These are phyloP conservation scores for Asterella californica DNA, from an alignment of 225 moss, liverwort and hornwort genomes.

Conservation along the genomic window DNA sequence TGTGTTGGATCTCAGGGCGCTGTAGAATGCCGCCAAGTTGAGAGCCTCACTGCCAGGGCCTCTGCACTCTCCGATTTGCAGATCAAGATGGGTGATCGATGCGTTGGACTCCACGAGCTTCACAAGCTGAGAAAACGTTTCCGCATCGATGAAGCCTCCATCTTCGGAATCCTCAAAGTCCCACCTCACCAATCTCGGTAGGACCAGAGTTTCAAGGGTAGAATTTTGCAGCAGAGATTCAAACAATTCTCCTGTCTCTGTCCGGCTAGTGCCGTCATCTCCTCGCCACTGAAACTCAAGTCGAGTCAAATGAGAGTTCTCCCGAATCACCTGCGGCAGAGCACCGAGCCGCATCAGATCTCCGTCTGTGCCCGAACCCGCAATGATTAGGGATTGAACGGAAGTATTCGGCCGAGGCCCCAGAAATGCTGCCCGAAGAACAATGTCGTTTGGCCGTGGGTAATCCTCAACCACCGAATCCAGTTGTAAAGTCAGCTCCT, in stretches of 20 bases:
- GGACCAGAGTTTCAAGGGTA: neutral
- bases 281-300: slow-evolving; percentile 8
- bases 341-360: slow-evolving; percentile 4
- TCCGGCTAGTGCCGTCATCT: slow-evolving; percentile 3
- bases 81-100: neutral
- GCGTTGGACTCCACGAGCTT: neutral
- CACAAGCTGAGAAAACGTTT: slow-evolving; percentile 4
- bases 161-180: slow-evolving; percentile 8
- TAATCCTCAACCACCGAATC: neutral
- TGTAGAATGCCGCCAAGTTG: slow-evolving; percentile 6
- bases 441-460: neutral
- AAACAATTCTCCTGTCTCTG: neutral
- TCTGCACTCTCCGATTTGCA: slow-evolving; percentile 9
- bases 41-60: slow-evolving; percentile 1
- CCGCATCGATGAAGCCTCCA: slow-evolving; percentile 14
- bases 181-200: slow-evolving; percentile 12
- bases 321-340: neutral
- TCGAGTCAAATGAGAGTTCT: neutral
- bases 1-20: slow-evolving; percentile 3
- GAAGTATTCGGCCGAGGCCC: slow-evolving; percentile 1
- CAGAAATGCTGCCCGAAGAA: slow-evolving; percentile 1
- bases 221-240: slow-evolving; percentile 3
- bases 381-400: slow-evolving; percentile 5
- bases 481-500: slow-evolving; percentile 5
- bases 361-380: slow-evolving; percentile 12